Evolutionary conservation across 139 green algal genomes (phyloP).

Genomic region (Zygnema circumcarinatum): DNA sequence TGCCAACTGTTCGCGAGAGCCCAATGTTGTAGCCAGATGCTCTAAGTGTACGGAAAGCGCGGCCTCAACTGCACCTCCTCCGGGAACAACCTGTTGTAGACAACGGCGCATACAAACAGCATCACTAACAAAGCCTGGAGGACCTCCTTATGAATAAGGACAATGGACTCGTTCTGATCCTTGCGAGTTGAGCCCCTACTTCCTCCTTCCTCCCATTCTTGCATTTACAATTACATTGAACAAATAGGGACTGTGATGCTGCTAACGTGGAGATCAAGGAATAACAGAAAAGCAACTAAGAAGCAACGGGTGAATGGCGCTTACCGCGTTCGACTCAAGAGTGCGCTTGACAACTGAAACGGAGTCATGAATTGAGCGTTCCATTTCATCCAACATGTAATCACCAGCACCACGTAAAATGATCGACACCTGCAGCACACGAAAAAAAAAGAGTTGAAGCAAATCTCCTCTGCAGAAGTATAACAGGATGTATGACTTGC

Average conservation of each 20-base stretch:
- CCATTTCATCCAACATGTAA: slow-evolving; percentile 99
- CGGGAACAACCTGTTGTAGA: slow-evolving; percentile 67
- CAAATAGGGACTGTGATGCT: no score
- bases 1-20: slow-evolving; percentile 94
- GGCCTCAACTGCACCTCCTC: slow-evolving; percentile 93
- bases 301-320: no score
- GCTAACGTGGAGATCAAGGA: no score
- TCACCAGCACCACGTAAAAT: slow-evolving; percentile 97
- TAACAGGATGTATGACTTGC: background rate
- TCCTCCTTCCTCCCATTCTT: no score
- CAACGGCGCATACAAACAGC: no score
- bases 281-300: background rate
- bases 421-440: slow-evolving; percentile 73
- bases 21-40: slow-evolving; percentile 92
- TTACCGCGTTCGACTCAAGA: slow-evolving; percentile 88
- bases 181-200: no score
- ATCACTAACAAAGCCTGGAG: background rate
- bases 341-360: slow-evolving; percentile 98
- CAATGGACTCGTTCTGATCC: no score
- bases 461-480: background rate
- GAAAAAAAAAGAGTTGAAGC: slow-evolving; percentile 17
- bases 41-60: slow-evolving; percentile 94
- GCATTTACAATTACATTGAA: no score
- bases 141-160: no score
- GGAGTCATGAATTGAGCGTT: slow-evolving; percentile 94